Base-by-base conservation (phyloP, 345 rosid species). In the Heritiera fomes region DNA sequence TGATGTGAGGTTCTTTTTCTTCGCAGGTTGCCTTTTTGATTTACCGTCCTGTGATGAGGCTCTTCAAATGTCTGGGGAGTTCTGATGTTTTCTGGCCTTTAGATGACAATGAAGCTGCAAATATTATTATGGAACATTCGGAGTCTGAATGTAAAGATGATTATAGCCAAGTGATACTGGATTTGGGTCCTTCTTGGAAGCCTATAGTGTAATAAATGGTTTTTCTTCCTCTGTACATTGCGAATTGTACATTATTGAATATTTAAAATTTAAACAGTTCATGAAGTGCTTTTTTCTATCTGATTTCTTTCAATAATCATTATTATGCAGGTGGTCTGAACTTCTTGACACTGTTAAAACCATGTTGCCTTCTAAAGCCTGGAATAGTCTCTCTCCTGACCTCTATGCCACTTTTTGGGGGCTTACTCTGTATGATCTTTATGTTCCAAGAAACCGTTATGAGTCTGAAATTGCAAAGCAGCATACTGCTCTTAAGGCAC, bases 371-470 rank as follows among this genome's bases (percentile, higher is more conserved):
- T 81, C 93, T 65, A 97, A 87, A 87, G 98, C 99, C 75, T 97
- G 99, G 99, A 97, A 97, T 84, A 97, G 99, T 85, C 93, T 97
- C 52, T 97, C 99, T 64, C 98, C 99, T 43, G 98, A 97, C 87
- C 97, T 97, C 74, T 94, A 93, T 80, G 93, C 93, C 28, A 94
- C 96, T 3, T 97, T 97, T 83, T 97, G 98, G 99, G 99, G 99
- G 59, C 99, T 97, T 80, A 87, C 94, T 0, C 91, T 97, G 15
- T 97, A 97, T 91, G 99, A 97, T 88, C 95, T 97, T 55, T 89
- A 94, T 87, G 98, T 94, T 86, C 99, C 99, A 71, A 89, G 89
- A 88, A 82, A 83, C 73, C 97, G 97, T n/a, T 97, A 94, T 2
- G 97, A 97, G 82, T 89, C 97, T 81, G 99, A 97, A 87, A 94